Conservation (phyloP, 441 rosid species). For the Erodium chrysanthum region DNA sequence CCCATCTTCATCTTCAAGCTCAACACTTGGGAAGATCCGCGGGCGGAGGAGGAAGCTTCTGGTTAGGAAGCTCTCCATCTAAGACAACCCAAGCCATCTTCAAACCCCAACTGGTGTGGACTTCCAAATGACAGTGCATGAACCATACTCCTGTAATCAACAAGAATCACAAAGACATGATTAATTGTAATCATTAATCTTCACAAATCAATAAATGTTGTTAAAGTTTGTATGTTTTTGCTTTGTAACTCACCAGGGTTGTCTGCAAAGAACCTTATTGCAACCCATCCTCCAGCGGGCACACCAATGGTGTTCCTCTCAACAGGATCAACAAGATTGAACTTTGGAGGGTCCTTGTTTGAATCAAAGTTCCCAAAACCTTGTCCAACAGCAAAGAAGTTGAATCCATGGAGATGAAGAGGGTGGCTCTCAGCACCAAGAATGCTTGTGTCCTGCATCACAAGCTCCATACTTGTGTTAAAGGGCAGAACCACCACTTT, state of each 20-base stretch:
- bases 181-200: no score
- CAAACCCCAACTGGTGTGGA: constrained; percentile 51
- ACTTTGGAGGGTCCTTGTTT: constrained; percentile 34
- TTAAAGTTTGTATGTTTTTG: background rate
- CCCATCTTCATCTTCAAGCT: background rate
- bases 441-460: constrained; percentile 49
- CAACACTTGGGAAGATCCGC: background rate
- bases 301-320: constrained; percentile 55
- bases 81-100: constrained; percentile 47
- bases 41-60: background rate
- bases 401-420: constrained; percentile 26
- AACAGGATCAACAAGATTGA: constrained; percentile 48
- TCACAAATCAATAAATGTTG: background rate
- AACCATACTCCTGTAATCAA: background rate
- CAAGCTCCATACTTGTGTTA: constrained; percentile 51
- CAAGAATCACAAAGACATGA: background rate
- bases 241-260: constrained; percentile 41
- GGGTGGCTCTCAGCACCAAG: constrained; percentile 41
- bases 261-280: constrained; percentile 50
- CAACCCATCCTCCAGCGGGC: constrained; percentile 68
- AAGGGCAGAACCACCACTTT: constrained; percentile 38
- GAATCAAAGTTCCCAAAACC: constrained; percentile 55
- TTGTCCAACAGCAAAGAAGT: constrained; percentile 49
- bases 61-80: constrained; percentile 25
- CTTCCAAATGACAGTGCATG: constrained; percentile 41